Evolutionary conservation across 2,329 filamentous ascomycete species (phyloP).

Genomic region (Dothideomycetes sp.): DNA sequence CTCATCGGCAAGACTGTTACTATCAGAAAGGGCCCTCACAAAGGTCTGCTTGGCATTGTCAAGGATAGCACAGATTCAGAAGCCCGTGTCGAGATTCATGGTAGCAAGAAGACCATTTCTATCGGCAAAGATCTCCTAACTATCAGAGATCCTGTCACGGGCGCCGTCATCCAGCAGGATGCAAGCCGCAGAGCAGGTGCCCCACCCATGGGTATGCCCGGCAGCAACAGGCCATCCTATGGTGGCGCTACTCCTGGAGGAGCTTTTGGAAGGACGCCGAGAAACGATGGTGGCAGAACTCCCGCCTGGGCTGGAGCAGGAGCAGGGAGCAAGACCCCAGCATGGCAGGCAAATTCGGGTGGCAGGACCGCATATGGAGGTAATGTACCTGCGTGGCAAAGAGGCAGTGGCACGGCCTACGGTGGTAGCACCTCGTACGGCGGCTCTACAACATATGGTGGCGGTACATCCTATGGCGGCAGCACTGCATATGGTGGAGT

Average conservation of each 20-base stretch:
- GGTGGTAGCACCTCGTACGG: conserved; percentile 56
- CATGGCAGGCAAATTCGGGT: conserved; percentile 30
- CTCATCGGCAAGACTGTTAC: conserved; percentile 86
- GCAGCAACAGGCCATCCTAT: conserved; percentile 26
- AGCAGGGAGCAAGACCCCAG: conserved; percentile 32
- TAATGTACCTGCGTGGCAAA: conserved; percentile 32
- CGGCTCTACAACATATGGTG: conserved; percentile 55
- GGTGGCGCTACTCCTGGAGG: conserved; percentile 7
- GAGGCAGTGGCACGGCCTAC: conserved; percentile 31
- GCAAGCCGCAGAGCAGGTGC: conserved; percentile 34
- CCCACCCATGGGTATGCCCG: conserved; percentile 21
- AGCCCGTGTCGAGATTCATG: conserved; percentile 85
- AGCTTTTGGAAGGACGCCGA: conserved; percentile 40
- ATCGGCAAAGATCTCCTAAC: conserved; percentile 71
- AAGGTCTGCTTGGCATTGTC: conserved; percentile 87
- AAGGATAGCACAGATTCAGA: conserved; percentile 83
- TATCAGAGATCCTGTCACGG: conserved; percentile 72
- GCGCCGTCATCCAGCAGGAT: conserved; percentile 62
- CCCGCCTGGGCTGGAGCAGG: conserved; percentile 48
- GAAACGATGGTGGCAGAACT: conserved; percentile 43
- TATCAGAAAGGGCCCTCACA: conserved; percentile 77
- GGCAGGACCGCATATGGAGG: conserved; percentile 34
- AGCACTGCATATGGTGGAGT: conserved; percentile 26
- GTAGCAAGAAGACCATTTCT: conserved; percentile 83
- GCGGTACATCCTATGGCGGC: conserved; percentile 40